Percentiles rank a stretch among this genome's conserved stretches.
Conservation (phyloP, 1,284 basidiomycete species). For the Laetiporus sulphureus region DNA sequence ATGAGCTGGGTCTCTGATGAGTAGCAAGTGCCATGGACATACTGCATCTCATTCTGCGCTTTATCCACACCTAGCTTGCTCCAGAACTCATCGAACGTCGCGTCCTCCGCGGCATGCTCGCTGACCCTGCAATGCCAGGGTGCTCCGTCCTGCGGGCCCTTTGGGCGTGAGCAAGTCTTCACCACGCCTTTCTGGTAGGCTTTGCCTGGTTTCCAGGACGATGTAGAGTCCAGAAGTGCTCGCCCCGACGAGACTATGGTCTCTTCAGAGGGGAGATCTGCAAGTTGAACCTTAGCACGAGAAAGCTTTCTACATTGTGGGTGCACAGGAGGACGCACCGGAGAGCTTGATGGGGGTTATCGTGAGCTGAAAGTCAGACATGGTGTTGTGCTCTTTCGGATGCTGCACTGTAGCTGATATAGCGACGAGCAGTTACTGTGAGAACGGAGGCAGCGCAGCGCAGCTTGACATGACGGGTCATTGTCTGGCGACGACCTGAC, state of each 20-base stretch:
- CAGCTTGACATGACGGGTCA: background rate
- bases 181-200: slow-evolving; percentile 46
- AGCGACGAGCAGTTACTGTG: slow-evolving; percentile 1
- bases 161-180: slow-evolving; percentile 45
- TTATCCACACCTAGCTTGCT: slow-evolving; percentile 57
- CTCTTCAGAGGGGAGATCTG: slow-evolving; percentile 58
- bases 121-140: slow-evolving; percentile 64
- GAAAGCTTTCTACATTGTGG: too few species aligned
- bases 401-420: background rate
- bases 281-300: too few species aligned
- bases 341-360: slow-evolving; percentile 19
- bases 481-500: too few species aligned
- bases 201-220: slow-evolving; percentile 62
- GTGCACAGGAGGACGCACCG: slow-evolving; percentile 8
- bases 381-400: too few species aligned
- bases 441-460: background rate
- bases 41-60: slow-evolving; percentile 64
- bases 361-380: slow-evolving; percentile 13
- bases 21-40: slow-evolving; percentile 16
- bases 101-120: slow-evolving; percentile 55
- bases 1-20: background rate
- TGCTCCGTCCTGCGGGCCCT: slow-evolving; percentile 46
- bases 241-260: slow-evolving; percentile 45
- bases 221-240: slow-evolving; percentile 46
- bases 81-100: slow-evolving; percentile 70